These are phyloP conservation scores for Zygoascus sp. DNA, from an alignment of 1,139 yeast species.

Conservation along the genomic window DNA sequence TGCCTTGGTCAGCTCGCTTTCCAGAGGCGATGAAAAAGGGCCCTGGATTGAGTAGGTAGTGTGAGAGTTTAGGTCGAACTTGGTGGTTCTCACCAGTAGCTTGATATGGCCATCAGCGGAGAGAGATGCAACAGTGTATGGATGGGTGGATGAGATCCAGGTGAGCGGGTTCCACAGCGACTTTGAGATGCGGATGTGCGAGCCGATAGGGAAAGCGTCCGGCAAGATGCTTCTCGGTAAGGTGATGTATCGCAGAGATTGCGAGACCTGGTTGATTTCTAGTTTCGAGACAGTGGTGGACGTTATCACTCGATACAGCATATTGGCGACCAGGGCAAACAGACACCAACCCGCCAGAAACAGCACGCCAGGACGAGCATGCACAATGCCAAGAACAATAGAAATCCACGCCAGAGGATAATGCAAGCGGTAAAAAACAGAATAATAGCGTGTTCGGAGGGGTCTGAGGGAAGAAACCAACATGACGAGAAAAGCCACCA, in stretches of 20 bases:
- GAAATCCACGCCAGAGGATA: conserved; percentile 62
- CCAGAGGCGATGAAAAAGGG: conserved; percentile 31
- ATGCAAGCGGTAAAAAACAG: conserved; percentile 61
- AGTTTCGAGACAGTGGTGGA: conserved; percentile 29
- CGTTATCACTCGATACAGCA: conserved; percentile 30
- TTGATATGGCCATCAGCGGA: conserved; percentile 46
- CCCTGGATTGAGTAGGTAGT: conserved; percentile 31
- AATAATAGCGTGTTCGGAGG: conserved; percentile 53
- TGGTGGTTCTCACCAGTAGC: conserved; percentile 42
- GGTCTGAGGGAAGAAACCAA: conserved; percentile 52
- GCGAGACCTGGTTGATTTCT: conserved; percentile 30
- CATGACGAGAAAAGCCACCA: conserved; percentile 43
- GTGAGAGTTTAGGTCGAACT: conserved; percentile 25
- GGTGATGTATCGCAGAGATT: conserved; percentile 33
- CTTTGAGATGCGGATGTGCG: conserved; percentile 45
- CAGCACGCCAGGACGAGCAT: conserved; percentile 72
- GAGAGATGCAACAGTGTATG: conserved; percentile 72
- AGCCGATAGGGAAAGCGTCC: conserved; percentile 38
- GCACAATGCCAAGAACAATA: conserved; percentile 56
- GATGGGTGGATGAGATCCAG: conserved; percentile 61
- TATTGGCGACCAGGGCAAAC: conserved; percentile 44
- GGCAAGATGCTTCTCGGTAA: conserved; percentile 35
- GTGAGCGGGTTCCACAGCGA: conserved; percentile 34
- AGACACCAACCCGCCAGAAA: conserved; percentile 47
- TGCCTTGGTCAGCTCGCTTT: conserved; percentile 40